A percentile compares a stretch with the other conserved stretches of the same genome.
Conservation (phyloP, 768 basidiomycete species). For the Boletus subcaerulescens region DNA sequence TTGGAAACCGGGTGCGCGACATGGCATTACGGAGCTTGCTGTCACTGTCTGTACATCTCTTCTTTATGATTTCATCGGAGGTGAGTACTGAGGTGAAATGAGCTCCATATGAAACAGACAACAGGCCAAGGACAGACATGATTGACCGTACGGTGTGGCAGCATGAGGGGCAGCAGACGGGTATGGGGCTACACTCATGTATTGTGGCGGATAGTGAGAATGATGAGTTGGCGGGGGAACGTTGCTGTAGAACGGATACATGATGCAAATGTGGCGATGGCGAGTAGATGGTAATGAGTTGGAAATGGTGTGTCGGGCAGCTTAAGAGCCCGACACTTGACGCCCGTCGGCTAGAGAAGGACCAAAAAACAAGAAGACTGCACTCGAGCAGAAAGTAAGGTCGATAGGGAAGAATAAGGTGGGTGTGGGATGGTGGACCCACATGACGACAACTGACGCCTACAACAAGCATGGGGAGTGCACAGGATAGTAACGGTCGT, state of each 20-base stretch:
- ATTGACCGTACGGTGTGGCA: background rate
- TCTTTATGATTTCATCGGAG: constrained; percentile 5
- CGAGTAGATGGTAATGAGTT: background rate
- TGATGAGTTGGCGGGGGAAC: background rate
- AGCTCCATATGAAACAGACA: background rate
- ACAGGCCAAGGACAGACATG: constrained; percentile 10
- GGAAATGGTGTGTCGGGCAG: background rate
- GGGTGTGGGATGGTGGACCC: background rate
- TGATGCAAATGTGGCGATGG: background rate
- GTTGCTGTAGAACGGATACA: background rate
- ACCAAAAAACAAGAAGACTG: background rate
- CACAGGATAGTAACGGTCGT: background rate
- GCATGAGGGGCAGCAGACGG: background rate
- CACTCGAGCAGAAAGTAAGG: background rate
- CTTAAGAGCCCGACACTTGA: background rate
- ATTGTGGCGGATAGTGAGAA: background rate
- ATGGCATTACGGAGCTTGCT: constrained; percentile 2
- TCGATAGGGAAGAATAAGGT: constrained; percentile 9
- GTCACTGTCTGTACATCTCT: background rate
- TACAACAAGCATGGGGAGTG: background rate
- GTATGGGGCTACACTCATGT: background rate
- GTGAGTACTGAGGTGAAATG: constrained; percentile 1
- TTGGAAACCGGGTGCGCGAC: background rate
- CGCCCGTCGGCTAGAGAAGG: background rate
- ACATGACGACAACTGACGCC: background rate